Evolutionary conservation across 2,329 filamentous ascomycete species (phyloP).

Genomic region (Talaromyces sp.): DNA sequence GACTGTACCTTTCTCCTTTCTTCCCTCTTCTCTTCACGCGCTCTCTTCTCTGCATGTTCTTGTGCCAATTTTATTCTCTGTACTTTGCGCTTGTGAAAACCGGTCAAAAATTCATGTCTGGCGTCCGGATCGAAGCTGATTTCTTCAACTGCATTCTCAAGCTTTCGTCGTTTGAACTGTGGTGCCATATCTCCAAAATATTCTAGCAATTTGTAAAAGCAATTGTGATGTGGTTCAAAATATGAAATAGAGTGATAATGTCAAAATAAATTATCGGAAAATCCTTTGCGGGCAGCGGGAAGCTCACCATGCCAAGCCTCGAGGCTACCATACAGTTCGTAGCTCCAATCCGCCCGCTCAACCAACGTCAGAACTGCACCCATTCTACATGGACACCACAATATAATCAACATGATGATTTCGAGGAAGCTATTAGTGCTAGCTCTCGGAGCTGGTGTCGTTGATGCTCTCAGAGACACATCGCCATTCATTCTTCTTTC

Average conservation of each 20-base stretch:
- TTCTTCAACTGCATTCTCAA: conserved; percentile 65
- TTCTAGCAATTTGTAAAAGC: not conserved
- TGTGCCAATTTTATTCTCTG: conserved; percentile 82
- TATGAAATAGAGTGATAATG: not conserved
- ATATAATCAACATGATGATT: conserved; percentile 37
- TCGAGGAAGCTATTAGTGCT: conserved; percentile 45
- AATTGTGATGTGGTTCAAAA: not conserved
- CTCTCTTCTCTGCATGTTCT: conserved; percentile 73
- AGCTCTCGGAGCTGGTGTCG: conserved; percentile 56
- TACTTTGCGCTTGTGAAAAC: conserved; percentile 94
- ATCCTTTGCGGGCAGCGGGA: conserved; percentile 21
- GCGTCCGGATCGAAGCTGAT: conserved; percentile 80
- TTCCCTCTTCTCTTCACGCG: conserved; percentile 71
- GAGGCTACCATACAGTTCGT: conserved; percentile 7
- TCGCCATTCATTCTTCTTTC: conserved; percentile 89
- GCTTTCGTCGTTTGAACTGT: conserved; percentile 66
- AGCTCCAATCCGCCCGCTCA: conserved; percentile 21
- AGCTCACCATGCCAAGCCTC: conserved; percentile 25
- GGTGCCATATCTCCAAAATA: conserved; percentile 50
- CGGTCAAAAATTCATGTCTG: conserved; percentile 84
- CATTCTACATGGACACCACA: not conserved
- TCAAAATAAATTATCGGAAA: conserved; percentile 16
- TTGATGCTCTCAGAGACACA: conserved; percentile 76
- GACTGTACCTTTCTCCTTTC: conserved; percentile 70
- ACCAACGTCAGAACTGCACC: conserved; percentile 20